phyloP scores from a whole-genome alignment of 208 protist genomes.

The Trypanosomatidae sp. region DNA sequence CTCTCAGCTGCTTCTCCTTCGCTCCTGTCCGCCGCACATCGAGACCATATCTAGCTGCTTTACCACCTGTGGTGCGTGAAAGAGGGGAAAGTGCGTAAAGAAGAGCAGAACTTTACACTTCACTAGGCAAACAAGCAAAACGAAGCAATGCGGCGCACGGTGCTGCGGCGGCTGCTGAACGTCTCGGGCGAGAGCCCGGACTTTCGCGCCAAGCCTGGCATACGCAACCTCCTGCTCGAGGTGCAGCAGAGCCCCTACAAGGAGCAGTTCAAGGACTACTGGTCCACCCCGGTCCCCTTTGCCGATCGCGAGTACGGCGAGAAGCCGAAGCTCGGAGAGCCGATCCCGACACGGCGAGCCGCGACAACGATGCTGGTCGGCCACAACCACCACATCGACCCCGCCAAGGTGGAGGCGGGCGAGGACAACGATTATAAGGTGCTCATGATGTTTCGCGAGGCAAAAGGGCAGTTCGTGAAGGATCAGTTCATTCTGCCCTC shows the following conservation, averaged over 20 bases:
- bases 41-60: no score
- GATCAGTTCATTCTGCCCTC: no score
- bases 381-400: constrained; percentile 66
- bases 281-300: constrained; percentile 82
- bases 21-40: no score
- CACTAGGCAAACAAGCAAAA: no score
- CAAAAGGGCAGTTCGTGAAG: constrained; percentile 63
- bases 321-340: constrained; percentile 82
- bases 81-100: no score
- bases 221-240: constrained; percentile 74
- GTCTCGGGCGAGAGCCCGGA: constrained; percentile 78
- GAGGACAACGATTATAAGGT: constrained; percentile 92
- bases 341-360: constrained; percentile 72
- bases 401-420: constrained; percentile 50
- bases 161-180: constrained; percentile 51
- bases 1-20: no score
- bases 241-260: constrained; percentile 87
- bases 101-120: no score
- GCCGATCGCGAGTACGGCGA: constrained; percentile 83
- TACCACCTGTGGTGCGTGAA: no score
- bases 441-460: constrained; percentile 84
- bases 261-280: constrained; percentile 92
- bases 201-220: constrained; percentile 76
- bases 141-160: constrained; percentile 43
- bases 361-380: constrained; percentile 74